phyloP scores from a whole-genome alignment of 2,329 filamentous ascomycete genomes.

The Paracoccidioides lutzii region DNA sequence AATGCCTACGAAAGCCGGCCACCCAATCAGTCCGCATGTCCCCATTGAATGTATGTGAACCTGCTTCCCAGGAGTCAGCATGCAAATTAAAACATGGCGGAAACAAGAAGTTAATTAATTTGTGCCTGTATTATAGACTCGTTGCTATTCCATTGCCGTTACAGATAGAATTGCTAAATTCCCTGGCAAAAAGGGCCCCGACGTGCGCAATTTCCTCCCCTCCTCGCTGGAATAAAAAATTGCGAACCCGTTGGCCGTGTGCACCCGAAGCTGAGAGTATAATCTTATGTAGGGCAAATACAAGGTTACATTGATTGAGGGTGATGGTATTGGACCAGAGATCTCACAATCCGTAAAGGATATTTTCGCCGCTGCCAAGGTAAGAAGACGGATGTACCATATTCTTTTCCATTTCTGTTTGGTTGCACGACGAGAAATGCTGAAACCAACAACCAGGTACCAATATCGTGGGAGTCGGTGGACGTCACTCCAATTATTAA shows the following conservation, averaged over 20 bases:
- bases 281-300: constrained; percentile 61
- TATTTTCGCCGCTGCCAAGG: constrained; percentile 91
- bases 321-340: constrained; percentile 96
- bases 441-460: constrained; percentile 46
- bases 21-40: constrained; percentile 35
- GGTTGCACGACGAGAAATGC: neutral
- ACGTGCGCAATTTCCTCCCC: constrained; percentile 46
- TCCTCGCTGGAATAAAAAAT: neutral
- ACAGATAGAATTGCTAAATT: constrained; percentile 78
- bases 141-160: constrained; percentile 46
- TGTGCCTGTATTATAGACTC: constrained; percentile 30
- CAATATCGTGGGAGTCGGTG: constrained; percentile 92
- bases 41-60: constrained; percentile 44
- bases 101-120: constrained; percentile 12
- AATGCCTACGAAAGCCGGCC: constrained; percentile 59
- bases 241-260: neutral
- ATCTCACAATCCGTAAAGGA: constrained; percentile 97
- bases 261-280: neutral
- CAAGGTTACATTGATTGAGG: constrained; percentile 93
- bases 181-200: constrained; percentile 74
- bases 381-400: constrained; percentile 30
- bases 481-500: constrained; percentile 90
- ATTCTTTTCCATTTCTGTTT: neutral
- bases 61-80: constrained; percentile 7
- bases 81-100: neutral